These are phyloP conservation scores for Immersiella caudata DNA, from an alignment of 495 filamentous ascomycete genomes.

Conservation along the genomic window DNA sequence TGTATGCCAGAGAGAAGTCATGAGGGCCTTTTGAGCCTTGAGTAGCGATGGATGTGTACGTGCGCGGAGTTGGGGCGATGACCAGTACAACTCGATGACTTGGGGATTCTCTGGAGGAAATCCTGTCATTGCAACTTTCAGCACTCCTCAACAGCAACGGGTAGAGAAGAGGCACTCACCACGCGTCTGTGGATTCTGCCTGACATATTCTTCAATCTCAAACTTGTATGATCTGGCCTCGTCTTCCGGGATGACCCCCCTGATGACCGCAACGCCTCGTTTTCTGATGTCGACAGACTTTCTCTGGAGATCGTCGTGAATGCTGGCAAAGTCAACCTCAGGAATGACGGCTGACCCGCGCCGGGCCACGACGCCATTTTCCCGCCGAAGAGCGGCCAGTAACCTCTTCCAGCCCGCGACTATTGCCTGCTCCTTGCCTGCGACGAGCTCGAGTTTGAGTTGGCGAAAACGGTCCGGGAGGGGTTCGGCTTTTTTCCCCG, in stretches of 20 bases:
- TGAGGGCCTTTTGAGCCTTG: slow-evolving; percentile 68
- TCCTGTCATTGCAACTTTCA: slow-evolving; percentile 35
- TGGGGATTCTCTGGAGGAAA: slow-evolving; percentile 61
- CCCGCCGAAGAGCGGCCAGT: slow-evolving; percentile 55
- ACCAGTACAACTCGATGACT: slow-evolving; percentile 92
- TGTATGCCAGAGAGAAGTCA: slow-evolving; percentile 73
- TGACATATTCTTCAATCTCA: slow-evolving; percentile 62
- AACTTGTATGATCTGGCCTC: slow-evolving; percentile 62
- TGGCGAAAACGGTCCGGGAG: slow-evolving; percentile 73
- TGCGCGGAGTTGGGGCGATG: slow-evolving; percentile 71
- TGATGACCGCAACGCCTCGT: slow-evolving; percentile 65
- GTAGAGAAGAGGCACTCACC: slow-evolving; percentile 31
- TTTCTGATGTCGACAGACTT: slow-evolving; percentile 56
- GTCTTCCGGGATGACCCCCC: slow-evolving; percentile 61
- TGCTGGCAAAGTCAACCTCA: slow-evolving; percentile 57
- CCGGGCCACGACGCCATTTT: slow-evolving; percentile 53
- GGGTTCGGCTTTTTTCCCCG: slow-evolving; percentile 63
- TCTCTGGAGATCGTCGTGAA: slow-evolving; percentile 51
- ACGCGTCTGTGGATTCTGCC: slow-evolving; percentile 60
- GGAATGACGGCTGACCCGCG: slow-evolving; percentile 56
- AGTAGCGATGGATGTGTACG: slow-evolving; percentile 73
- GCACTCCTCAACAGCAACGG: neutral
- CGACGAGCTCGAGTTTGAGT: slow-evolving; percentile 68
- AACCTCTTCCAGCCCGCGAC: slow-evolving; percentile 71
- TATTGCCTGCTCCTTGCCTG: slow-evolving; percentile 64